Conservation (phyloP, 768 basidiomycete species). For the Leccinum olivaceopallidum region DNA sequence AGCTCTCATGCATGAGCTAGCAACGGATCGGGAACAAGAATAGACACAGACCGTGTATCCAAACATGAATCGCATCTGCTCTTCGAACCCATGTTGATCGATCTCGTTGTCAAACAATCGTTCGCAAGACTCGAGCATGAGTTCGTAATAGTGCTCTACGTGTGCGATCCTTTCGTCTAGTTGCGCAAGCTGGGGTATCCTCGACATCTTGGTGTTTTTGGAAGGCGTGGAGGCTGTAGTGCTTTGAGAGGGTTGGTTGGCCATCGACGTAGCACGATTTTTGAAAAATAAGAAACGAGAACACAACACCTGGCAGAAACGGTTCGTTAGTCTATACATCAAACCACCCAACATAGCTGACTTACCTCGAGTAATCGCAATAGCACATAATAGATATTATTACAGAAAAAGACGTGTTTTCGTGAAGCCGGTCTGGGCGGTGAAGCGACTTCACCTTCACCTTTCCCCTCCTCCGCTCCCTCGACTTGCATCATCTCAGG, state of each 20-base stretch:
- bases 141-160: constrained; percentile 73
- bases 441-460: constrained; percentile 10
- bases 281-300: constrained; percentile 82
- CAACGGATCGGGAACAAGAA: neutral
- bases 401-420: constrained; percentile 77
- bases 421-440: constrained; percentile 40
- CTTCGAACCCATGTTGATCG: constrained; percentile 86
- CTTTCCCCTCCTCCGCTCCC: constrained; percentile 29
- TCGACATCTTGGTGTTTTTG: constrained; percentile 32
- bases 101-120: constrained; percentile 90
- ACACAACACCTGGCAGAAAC: constrained; percentile 65
- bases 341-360: neutral
- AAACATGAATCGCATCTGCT: constrained; percentile 85
- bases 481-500: constrained; percentile 43
- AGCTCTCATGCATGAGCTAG: constrained; percentile 4
- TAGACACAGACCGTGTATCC: constrained; percentile 61
- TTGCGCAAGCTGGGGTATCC: constrained; percentile 28
- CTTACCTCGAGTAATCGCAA: constrained; percentile 85
- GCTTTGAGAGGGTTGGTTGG: constrained; percentile 26
- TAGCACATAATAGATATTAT: constrained; percentile 85
- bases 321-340: constrained; percentile 4
- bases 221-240: constrained; percentile 14
- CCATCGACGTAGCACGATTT: constrained; percentile 53
- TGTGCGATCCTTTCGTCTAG: constrained; percentile 41
- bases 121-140: constrained; percentile 86